These are phyloP conservation scores for Ammopiptanthus mongolicus DNA, from an alignment of 306 rosid genomes.

Conservation along the genomic window DNA sequence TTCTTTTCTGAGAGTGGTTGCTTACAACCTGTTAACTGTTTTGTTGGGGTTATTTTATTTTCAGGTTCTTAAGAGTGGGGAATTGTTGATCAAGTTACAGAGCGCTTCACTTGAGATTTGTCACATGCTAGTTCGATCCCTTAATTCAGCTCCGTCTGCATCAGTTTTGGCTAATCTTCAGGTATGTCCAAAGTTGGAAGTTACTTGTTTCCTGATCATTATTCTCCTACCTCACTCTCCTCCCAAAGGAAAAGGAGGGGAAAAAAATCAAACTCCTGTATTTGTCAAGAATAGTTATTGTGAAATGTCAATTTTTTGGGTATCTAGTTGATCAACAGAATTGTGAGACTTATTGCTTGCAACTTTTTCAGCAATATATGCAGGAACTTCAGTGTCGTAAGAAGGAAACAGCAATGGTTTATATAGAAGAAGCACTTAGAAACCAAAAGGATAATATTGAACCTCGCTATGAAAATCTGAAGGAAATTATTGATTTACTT, in stretches of 20 bases:
- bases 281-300: neutral
- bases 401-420: slow-evolving; percentile 56
- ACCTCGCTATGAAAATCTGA: slow-evolving; percentile 46
- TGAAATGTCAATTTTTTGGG: neutral
- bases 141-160: slow-evolving; percentile 43
- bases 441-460: slow-evolving; percentile 41
- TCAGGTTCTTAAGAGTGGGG: slow-evolving; percentile 69
- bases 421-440: slow-evolving; percentile 63
- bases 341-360: slow-evolving; percentile 26
- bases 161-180: slow-evolving; percentile 53
- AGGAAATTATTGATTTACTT: slow-evolving; percentile 56
- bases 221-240: neutral
- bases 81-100: slow-evolving; percentile 57
- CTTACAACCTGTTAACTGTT: neutral
- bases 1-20: slow-evolving; percentile 8
- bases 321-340: slow-evolving; percentile 18
- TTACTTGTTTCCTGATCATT: slow-evolving; percentile 11
- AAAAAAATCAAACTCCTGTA: neutral
- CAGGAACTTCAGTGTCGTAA: slow-evolving; percentile 62
- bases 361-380: slow-evolving; percentile 50
- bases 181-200: slow-evolving; percentile 44
- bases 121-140: slow-evolving; percentile 39
- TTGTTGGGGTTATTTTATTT: slow-evolving; percentile 22
- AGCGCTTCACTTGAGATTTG: slow-evolving; percentile 51
- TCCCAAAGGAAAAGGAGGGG: neutral